Base-by-base conservation (phyloP, 306 rosid genomes). In the Argentina anserina region DNA sequence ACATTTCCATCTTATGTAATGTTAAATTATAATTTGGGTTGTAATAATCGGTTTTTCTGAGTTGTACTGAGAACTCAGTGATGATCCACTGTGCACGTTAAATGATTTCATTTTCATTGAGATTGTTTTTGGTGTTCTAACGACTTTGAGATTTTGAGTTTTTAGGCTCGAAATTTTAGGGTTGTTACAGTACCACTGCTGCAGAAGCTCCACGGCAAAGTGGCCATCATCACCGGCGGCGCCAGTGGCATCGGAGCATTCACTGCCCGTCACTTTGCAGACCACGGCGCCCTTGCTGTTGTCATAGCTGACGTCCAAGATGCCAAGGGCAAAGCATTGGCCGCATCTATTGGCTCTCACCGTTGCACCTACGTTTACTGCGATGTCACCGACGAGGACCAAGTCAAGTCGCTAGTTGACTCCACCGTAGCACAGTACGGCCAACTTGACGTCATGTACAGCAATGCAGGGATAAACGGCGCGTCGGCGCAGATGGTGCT, bases 251-350 rank as follows among this genome's bases (percentile, higher is more conserved):
- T 79, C n/a, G 75, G 82, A 1, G 78, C 65, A 46, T 41, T 49
- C 43, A 70, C 82, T 2, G 70, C 63, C 0, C 46, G 18, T 5
- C 41, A 41, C 31, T 79, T 73, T 8, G 41, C 33, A 14, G 43
- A 67, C 18, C 65, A 72, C 31, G 78, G 82, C 1, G 82, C 78
- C 5, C 71, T 5, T 0, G 65, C 42, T 11, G 70, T 79, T 0
- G 70, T 79, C 7, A 73, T 79, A 0, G 78, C 71, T 20, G 82
- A 79, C 52, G 36, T 79, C 6, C 65, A 73, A 14, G 82, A 79
- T n/a, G 46, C 60, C 13, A 49, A 36, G 8, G 82, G 78, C 26
- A n/a, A 28, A 46, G 37, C 29, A 15, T 47, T 79, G 2, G 70
- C 65, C 3, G 37, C 31, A 0, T 18, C 60, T 2, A 58, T 78